Evolutionary conservation across 1,139 yeast species (phyloP).

Genomic region (Candida smagusa): DNA sequence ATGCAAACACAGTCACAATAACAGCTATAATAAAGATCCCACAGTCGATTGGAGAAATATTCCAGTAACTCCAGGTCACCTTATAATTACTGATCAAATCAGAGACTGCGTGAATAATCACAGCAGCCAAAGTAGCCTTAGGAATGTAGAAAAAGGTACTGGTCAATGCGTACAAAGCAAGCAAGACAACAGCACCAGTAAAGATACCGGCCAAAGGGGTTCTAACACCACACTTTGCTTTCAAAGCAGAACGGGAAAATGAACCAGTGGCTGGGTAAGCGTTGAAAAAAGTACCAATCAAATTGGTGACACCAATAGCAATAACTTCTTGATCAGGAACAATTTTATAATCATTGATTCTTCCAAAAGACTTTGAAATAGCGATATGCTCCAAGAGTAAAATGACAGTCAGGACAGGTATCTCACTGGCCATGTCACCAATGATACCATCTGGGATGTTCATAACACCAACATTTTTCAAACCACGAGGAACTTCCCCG

Average conservation of each 20-base stretch:
- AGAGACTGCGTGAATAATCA: slow-evolving; percentile 92
- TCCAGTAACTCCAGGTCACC: slow-evolving; percentile 73
- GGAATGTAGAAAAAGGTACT: slow-evolving; percentile 86
- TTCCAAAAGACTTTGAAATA: slow-evolving; percentile 88
- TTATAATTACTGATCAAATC: slow-evolving; percentile 77
- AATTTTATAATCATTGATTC: slow-evolving; percentile 86
- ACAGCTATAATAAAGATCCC: slow-evolving; percentile 76
- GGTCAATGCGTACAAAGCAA: slow-evolving; percentile 83
- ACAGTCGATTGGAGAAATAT: slow-evolving; percentile 71
- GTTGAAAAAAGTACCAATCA: slow-evolving; percentile 85
- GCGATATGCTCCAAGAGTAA: slow-evolving; percentile 89
- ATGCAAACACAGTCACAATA: slow-evolving; percentile 71
- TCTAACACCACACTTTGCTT: slow-evolving; percentile 92
- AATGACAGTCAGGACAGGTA: slow-evolving; percentile 83
- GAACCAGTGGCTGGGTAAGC: slow-evolving; percentile 98
- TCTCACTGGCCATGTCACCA: slow-evolving; percentile 62
- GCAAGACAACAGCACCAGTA: slow-evolving; percentile 83
- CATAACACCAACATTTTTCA: slow-evolving; percentile 74
- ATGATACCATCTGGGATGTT: slow-evolving; percentile 60
- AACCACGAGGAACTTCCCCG: slow-evolving; percentile 80
- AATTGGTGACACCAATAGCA: slow-evolving; percentile 90
- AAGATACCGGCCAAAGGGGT: slow-evolving; percentile 92
- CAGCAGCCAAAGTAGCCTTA: slow-evolving; percentile 80
- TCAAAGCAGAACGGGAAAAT: slow-evolving; percentile 89
- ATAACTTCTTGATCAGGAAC: slow-evolving; percentile 91